Percentiles rank a stretch among this genome's conserved stretches.
phyloP scores from a whole-genome alignment of 352 stramenopile species.

The Pythium rhizo-oryzae region DNA sequence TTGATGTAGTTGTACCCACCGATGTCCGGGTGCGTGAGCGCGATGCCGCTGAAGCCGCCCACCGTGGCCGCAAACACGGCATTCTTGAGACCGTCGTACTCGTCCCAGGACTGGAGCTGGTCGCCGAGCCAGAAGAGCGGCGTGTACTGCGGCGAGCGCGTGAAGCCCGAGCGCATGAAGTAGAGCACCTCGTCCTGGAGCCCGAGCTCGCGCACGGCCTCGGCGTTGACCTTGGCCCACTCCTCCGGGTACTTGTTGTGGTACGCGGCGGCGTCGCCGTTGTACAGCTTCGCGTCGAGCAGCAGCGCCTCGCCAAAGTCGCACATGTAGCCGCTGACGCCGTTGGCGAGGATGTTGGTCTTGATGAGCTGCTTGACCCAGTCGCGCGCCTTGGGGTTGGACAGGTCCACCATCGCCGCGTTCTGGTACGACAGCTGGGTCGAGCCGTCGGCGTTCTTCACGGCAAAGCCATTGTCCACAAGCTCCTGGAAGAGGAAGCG shows the following conservation, averaged over 20 bases:
- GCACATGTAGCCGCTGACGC: slow-evolving; percentile 22
- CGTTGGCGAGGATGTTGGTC: slow-evolving; percentile 19
- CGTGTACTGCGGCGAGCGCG: slow-evolving; percentile 19
- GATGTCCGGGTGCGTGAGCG: slow-evolving; percentile 21
- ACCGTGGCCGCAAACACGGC: slow-evolving; percentile 15
- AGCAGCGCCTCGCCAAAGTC: too few species aligned
- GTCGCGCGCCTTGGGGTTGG: slow-evolving; percentile 16
- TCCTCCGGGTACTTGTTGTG: too few species aligned
- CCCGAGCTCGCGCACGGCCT: slow-evolving; percentile 10
- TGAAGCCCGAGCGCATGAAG: slow-evolving; percentile 22
- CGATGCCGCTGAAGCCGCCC: slow-evolving; percentile 18
- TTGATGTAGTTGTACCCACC: slow-evolving; percentile 21
- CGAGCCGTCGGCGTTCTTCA: slow-evolving; percentile 5
- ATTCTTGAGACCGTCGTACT: slow-evolving; percentile 22
- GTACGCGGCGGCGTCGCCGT: too few species aligned
- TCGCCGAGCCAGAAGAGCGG: slow-evolving; percentile 19
- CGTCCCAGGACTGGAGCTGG: slow-evolving; percentile 16
- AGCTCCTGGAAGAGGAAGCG: slow-evolving; percentile 16
- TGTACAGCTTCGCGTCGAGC: too few species aligned
- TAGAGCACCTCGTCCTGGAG: slow-evolving; percentile 19
- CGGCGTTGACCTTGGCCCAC: too few species aligned
- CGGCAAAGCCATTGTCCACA: slow-evolving; percentile 7
- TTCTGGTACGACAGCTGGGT: slow-evolving; percentile 19
- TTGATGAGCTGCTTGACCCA: slow-evolving; percentile 23
- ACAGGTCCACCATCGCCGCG: slow-evolving; percentile 16